Percentiles rank a stretch among this genome's conserved stretches.
These are phyloP conservation scores for Ustilago bromivora DNA, from an alignment of 1,284 basidiomycete species.

Conservation along the genomic window DNA sequence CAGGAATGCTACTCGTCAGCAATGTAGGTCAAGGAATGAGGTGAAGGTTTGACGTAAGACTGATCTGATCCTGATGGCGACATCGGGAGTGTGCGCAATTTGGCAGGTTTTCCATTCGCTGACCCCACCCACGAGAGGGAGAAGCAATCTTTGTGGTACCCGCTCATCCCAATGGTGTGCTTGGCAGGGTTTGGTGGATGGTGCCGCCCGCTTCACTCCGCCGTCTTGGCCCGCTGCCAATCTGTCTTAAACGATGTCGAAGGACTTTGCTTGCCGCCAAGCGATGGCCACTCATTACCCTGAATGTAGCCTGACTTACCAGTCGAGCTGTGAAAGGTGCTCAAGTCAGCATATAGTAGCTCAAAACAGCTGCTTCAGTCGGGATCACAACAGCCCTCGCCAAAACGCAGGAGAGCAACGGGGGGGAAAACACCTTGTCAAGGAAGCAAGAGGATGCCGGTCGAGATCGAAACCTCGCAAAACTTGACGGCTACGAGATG, in stretches of 20 bases:
- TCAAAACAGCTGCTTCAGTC: too few species aligned
- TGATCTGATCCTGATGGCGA: not conserved
- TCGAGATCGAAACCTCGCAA: not conserved
- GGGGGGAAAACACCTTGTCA: not conserved
- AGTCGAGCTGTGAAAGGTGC: too few species aligned
- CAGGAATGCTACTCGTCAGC: too few species aligned
- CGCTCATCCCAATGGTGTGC: not conserved
- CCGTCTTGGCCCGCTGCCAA: too few species aligned
- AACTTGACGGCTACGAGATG: not conserved
- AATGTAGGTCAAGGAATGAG: not conserved
- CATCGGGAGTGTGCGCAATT: not conserved
- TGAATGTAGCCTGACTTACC: too few species aligned
- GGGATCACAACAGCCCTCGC: too few species aligned
- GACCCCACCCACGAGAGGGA: not conserved
- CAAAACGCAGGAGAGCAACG: not conserved
- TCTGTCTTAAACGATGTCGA: too few species aligned
- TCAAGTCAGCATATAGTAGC: too few species aligned
- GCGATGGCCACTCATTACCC: too few species aligned
- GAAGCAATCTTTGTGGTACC: not conserved
- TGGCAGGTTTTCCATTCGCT: slow-evolving; percentile 3
- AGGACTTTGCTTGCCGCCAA: too few species aligned
- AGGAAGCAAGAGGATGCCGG: not conserved
- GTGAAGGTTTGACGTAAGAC: slow-evolving; percentile 6
- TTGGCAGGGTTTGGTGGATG: not conserved
- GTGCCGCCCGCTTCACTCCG: not conserved